A percentile compares a stretch with the other conserved stretches of the same genome.
These are phyloP conservation scores for Scutellaria galericulata DNA, from an alignment of 257 asterid species.

Conservation along the genomic window DNA sequence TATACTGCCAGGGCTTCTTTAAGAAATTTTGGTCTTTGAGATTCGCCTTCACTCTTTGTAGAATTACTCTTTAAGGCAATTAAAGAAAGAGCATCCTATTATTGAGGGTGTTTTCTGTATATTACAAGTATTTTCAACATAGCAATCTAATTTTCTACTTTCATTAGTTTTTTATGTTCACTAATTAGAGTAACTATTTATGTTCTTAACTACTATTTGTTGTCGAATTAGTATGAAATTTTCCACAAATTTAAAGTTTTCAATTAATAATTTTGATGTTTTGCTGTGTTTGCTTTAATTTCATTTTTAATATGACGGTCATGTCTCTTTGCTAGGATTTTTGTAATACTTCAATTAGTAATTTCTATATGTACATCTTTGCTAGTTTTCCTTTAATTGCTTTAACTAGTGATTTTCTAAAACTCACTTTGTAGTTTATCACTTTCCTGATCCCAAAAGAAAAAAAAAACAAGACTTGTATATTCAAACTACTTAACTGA, in stretches of 20 bases:
- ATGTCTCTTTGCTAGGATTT: neutral
- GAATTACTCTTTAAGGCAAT: neutral
- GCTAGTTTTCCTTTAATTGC: no score
- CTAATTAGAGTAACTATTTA: no score
- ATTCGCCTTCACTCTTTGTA: conserved; percentile 8
- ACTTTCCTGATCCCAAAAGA: no score
- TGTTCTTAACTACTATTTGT: no score
- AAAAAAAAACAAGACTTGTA: no score
- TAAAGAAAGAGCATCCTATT: no score
- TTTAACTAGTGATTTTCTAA: neutral
- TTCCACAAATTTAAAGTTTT: neutral
- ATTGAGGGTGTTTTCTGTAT: neutral
- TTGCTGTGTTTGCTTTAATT: neutral
- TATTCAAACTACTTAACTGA: no score
- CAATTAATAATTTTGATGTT: neutral
- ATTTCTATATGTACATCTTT: neutral
- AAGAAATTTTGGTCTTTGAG: conserved; percentile 11
- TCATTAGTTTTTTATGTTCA: no score
- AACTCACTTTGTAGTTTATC: neutral
- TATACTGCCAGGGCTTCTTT: neutral
- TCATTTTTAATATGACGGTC: neutral
- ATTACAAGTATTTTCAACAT: neutral
- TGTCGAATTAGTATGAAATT: neutral
- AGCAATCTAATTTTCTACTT: neutral
- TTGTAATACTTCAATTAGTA: neutral